phyloP scores from a whole-genome alignment of 176 grass and related monocot species.

The Otatea glauca region DNA sequence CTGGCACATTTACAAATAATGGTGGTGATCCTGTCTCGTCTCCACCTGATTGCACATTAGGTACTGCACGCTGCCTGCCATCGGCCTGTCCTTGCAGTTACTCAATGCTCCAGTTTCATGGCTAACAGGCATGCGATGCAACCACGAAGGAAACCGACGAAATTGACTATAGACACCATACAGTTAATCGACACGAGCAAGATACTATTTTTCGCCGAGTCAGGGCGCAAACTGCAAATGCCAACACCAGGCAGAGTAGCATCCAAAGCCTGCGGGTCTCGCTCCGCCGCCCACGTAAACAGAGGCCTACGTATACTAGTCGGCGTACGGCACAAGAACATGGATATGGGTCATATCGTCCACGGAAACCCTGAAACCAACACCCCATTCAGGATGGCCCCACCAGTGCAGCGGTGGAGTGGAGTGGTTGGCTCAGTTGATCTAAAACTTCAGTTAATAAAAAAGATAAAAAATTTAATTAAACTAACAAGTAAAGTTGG shows the following conservation, averaged over 20 bases:
- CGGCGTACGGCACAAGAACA: neutral
- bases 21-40: neutral
- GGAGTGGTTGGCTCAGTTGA: too few relatives aligned
- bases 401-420: neutral
- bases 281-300: slow-evolving; percentile 15
- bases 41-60: neutral
- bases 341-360: slow-evolving; percentile 24
- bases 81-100: neutral
- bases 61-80: neutral
- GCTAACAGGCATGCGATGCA: neutral
- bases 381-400: neutral
- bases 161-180: neutral
- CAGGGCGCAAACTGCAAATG: slow-evolving; percentile 1
- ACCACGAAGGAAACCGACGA: neutral
- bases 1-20: neutral
- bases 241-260: neutral
- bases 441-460: too few relatives aligned
- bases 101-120: neutral
- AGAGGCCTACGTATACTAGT: neutral
- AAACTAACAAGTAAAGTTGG: too few relatives aligned
- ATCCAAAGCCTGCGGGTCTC: slow-evolving; percentile 36
- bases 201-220: neutral
- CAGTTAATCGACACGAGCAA: neutral
- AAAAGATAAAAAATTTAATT: too few relatives aligned
- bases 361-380: neutral